Base-by-base conservation (phyloP, 768 basidiomycete species). In the Tricholoma flavovirens region DNA sequence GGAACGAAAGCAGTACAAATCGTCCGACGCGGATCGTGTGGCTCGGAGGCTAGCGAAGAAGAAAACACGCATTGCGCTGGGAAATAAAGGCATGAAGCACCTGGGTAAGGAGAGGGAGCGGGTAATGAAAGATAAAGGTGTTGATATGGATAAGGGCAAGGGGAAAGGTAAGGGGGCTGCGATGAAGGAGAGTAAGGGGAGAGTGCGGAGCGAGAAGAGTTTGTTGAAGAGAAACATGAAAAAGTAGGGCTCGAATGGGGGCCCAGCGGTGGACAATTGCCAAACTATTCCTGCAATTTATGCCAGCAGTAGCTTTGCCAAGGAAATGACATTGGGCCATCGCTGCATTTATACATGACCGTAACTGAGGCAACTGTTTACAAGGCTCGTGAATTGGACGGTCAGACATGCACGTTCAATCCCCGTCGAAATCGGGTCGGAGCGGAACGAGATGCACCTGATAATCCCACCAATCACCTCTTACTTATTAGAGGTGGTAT, bases 21-120 rank as follows among this genome's bases (percentile, higher is more conserved):
- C 86, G 2, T 65, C 79, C 21, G 87, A 98, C 68, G 77, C 84
- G 1, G 91, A 90, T 57, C 86, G 96, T 24, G 76, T 93, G 40
- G 88, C 87, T 40, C 76, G 96, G 49, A 77, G 96, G 56, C 67
- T 94, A 69, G 93, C 90, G 40, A 97, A 98, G 83, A 97, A 97
- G 73, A 88, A 88, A 71, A 80, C 84, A 32, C 77, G 86, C 60
- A 79, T 77, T 62, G 68, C 75, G 36, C 76, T 88, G 66, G 68
- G 59, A 45, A 56, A 61, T 43, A 53, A 55, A 14, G 63, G 60
- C 0, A 61, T 66, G 42, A 69, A 70, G 22, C 69, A 75, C 4
- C 66, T 69, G 56, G 71, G 64, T 22, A 80, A 77, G 65, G 76
- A 78, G 15, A 69, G 79, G 50, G 76, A 77, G 57, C 73, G 82